Conservation (phyloP, 1,139 yeast species). For the Candida sanyaensis region DNA sequence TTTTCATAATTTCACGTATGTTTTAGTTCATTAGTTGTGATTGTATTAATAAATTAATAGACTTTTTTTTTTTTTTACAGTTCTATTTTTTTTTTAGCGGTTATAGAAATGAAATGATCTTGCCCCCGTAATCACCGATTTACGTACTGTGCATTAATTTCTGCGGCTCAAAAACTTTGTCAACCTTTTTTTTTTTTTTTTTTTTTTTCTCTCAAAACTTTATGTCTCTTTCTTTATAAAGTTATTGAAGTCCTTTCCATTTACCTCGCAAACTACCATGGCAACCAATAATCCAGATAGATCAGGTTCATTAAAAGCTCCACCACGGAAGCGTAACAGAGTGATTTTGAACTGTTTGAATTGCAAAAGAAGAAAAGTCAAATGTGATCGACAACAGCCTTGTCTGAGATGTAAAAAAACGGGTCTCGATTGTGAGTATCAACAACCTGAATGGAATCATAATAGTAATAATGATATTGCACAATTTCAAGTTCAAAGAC, state of each 20-base stretch:
- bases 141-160: neutral
- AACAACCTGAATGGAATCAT: slow-evolving; percentile 21
- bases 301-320: neutral
- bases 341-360: slow-evolving; percentile 32
- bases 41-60: neutral
- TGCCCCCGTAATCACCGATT: neutral
- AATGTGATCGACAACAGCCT: slow-evolving; percentile 33
- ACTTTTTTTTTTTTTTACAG: neutral
- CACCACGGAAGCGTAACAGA: slow-evolving; percentile 8
- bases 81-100: too few species aligned
- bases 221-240: neutral
- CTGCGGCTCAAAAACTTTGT: too few species aligned
- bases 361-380: slow-evolving; percentile 44
- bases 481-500: slow-evolving; percentile 6
- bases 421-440: slow-evolving; percentile 32
- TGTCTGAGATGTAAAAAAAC: slow-evolving; percentile 33
- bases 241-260: neutral
- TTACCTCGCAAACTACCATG: too few species aligned
- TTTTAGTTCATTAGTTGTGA: neutral
- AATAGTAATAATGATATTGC: neutral
- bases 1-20: neutral
- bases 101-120: neutral
- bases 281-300: too few species aligned
- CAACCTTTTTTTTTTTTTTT: neutral
- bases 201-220: too few species aligned